Evolutionary conservation across 768 basidiomycete species (phyloP).

Genomic region (Kwoniella sp.): DNA sequence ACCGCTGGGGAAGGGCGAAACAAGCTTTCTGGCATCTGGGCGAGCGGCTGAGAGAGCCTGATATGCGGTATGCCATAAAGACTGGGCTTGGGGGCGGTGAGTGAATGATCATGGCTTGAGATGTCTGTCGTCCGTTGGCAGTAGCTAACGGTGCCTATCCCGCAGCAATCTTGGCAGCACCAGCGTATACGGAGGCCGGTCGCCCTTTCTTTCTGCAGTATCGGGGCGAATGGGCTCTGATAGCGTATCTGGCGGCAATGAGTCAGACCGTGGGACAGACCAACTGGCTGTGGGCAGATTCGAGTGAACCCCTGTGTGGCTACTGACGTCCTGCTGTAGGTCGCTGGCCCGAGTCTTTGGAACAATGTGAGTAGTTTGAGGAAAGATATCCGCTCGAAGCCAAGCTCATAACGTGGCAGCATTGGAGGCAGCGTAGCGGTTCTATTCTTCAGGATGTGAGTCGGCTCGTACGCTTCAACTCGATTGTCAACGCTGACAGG

Average conservation of each 20-base stretch:
- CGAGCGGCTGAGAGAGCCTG: conserved; percentile 62
- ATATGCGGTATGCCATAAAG: conserved; percentile 83
- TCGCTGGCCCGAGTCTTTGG: conserved; percentile 73
- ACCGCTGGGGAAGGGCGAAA: conserved; percentile 61
- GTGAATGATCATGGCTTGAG: background rate
- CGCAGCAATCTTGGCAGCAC: conserved; percentile 72
- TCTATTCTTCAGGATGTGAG: conserved; percentile 8
- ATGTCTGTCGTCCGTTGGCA: background rate
- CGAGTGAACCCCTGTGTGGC: background rate
- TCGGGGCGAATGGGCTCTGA: conserved; percentile 91
- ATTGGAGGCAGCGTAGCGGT: conserved; percentile 12
- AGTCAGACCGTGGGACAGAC: conserved; percentile 58
- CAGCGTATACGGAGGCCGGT: conserved; percentile 78
- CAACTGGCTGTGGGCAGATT: conserved; percentile 63
- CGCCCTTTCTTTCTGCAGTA: conserved; percentile 73
- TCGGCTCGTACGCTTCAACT: background rate
- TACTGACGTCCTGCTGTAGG: conserved; percentile 11
- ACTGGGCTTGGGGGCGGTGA: conserved; percentile 55
- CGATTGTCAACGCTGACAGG: background rate
- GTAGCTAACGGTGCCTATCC: background rate
- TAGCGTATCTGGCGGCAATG: conserved; percentile 62
- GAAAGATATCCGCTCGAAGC: too few species aligned
- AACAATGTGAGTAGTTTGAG: conserved; percentile 61
- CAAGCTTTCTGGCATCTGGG: conserved; percentile 72
- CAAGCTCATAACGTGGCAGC: background rate